These are phyloP conservation scores for Ophiostoma populinum DNA, from an alignment of 2,329 filamentous ascomycete species.

Conservation along the genomic window DNA sequence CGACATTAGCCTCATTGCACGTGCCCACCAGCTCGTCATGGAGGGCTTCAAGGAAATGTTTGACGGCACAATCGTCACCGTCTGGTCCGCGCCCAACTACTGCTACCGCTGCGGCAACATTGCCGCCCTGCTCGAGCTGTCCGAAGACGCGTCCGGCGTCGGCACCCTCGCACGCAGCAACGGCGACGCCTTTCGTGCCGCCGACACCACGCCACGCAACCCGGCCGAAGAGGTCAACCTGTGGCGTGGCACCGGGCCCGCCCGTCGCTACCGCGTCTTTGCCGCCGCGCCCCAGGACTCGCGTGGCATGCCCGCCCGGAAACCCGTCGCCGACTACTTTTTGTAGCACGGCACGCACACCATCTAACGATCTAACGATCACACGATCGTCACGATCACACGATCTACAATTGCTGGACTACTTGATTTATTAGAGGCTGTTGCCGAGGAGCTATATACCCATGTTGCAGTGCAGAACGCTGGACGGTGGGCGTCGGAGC, in stretches of 20 bases:
- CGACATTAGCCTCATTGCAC: slow-evolving; percentile 77
- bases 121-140: slow-evolving; percentile 81
- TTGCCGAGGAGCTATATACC: neutral
- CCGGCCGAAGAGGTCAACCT: slow-evolving; percentile 31
- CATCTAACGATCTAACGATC: neutral
- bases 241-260: slow-evolving; percentile 46
- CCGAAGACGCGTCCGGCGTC: slow-evolving; percentile 66
- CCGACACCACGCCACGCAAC: slow-evolving; percentile 21
- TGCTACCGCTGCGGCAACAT: slow-evolving; percentile 95
- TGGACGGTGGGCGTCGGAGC: no score
- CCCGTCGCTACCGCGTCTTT: slow-evolving; percentile 83
- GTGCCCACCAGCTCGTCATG: slow-evolving; percentile 96
- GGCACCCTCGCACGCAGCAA: slow-evolving; percentile 53
- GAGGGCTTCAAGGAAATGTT: slow-evolving; percentile 99
- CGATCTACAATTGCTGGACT: neutral
- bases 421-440: neutral
- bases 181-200: slow-evolving; percentile 41
- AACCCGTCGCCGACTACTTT: slow-evolving; percentile 95
- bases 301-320: slow-evolving; percentile 96
- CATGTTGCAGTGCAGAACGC: neutral
- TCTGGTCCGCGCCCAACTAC: slow-evolving; percentile 97
- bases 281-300: slow-evolving; percentile 93
- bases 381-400: no score
- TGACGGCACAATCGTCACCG: slow-evolving; percentile 83
- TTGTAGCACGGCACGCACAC: slow-evolving; percentile 28